Base-by-base conservation (phyloP, 441 rosid genomes). In the Croton laevigatus region DNA sequence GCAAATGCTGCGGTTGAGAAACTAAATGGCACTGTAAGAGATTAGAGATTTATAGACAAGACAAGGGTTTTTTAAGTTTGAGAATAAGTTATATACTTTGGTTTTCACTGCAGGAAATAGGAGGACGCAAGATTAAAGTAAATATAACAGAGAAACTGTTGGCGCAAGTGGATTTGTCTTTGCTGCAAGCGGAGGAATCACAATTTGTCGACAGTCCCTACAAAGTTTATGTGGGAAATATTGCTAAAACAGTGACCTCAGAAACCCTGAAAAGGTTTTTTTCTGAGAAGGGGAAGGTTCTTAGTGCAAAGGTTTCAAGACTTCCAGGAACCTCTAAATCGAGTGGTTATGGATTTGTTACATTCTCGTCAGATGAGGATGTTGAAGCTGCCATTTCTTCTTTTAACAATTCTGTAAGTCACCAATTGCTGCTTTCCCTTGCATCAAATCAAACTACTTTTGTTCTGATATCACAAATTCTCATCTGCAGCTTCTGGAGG, bases 191-290 rank as follows among this genome's bases (percentile, higher is more conserved):
- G 0, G 96, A 88, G 70, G 97, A 94, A 13, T 80, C 91, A 6
- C 86, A 87, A 37, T 92, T 88, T 73, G 54, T 86, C 37, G 97
- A 91, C 73, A 87, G 97, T 63, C 86, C 91, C 65, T 66, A 85
- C 75, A 87, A 94, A 79, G 90, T 91, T n/a, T 90, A 90, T 69
- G 91, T 91, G 49, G 97, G 97, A 76, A 94, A 94, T 75, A 93
- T 94, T 76, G 85, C 94, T 13, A 94, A 86, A 86, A 83, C 84
- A 14, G 93, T 94, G 16, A 91, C 93, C 27, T 75, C 81, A 12
- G 92, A 89, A 53, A 83, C 75, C 57, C 88, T 94, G 63, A 83
- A 83, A 81, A 81, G 60, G 9, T 75, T 71, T 45, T 94, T 94
- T 64, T 89, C 96, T 5, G 88, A 89, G 83, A 92, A 87, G 80